Evolutionary conservation across 176 grass and related monocot species (phyloP), one percentile per base, ranked within the genome.

Genomic region (Elymus sibiricus): DNA sequence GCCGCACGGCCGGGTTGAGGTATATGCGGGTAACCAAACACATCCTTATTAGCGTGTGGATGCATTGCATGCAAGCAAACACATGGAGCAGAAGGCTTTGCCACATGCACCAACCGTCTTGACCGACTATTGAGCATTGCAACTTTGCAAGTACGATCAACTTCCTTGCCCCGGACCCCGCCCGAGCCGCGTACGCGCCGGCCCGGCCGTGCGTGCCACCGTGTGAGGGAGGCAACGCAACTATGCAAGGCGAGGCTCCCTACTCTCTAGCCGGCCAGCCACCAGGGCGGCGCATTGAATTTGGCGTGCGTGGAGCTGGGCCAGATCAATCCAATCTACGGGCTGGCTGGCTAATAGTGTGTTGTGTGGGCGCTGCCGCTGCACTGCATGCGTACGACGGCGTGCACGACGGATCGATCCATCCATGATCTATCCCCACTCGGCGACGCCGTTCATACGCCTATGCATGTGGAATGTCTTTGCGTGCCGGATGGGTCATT

Each of bases 251-350:
- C 27, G 0, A 74, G 29, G 29, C 29, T 29, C 29, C 35, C 40
- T 64, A 22, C 66, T 76, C 53, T 56, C 16, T 21, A 56, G 53
- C 53, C 19, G 0, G 55, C 55, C 55, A 58, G 19, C 55, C 19
- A 91, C 89, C 76, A 61, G 0, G 29, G 76, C 89, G 89, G 89
- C 85, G 89, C 89, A 91, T 84, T 84, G 47, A 87, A 90, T 71
- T 27, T 38, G 63, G 10, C 49, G 16, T 53, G 49, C 49, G 49
- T 16, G 29, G 68, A 42, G 17, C 9, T 11, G 53, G 73, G 51
- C 24, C 43, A 39, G 43, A 56, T 9, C 19, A 56, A 56, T 56
- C 53, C 53, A 56, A 22, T 56, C 19, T 9, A 56, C 53, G 19
- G 53, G 19, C 53, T 2, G 53, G 19, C 19, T 22, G 19, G 37